phyloP scores from a whole-genome alignment of 352 stramenopile genomes.

The Hyaloperonospora brassicae region DNA sequence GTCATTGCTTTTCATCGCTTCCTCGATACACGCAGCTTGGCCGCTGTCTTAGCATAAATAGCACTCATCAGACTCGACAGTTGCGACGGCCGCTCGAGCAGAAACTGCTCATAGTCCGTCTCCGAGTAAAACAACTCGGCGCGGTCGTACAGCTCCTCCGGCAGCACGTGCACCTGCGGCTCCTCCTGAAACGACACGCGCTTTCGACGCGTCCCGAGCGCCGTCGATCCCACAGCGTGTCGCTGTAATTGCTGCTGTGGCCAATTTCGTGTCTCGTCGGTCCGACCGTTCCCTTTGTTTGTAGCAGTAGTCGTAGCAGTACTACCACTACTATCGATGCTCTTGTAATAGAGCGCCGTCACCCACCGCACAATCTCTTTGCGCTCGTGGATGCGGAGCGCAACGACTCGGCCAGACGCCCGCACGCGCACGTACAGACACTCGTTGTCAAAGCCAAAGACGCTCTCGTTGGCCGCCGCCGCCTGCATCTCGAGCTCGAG shows the following conservation, averaged over 20 bases:
- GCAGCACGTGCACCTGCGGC: conserved; percentile 41
- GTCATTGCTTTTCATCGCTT: conserved; percentile 26
- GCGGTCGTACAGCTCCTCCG: conserved; percentile 36
- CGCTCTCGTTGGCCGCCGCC: conserved; percentile 36
- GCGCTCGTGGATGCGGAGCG: conserved; percentile 48
- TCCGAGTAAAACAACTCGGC: conserved; percentile 50
- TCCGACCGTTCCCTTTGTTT: not conserved
- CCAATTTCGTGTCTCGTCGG: conserved; percentile 1
- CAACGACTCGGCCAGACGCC: conserved; percentile 32
- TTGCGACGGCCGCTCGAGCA: conserved; percentile 37
- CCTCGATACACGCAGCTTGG: conserved; percentile 44
- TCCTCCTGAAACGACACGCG: conserved; percentile 51
- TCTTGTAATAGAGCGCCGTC: conserved; percentile 57
- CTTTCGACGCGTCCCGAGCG: conserved; percentile 22
- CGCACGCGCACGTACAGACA: conserved; percentile 48
- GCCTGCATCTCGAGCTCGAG: conserved; percentile 37
- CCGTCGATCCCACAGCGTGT: conserved; percentile 5
- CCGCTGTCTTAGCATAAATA: conserved; percentile 49
- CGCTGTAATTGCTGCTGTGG: conserved; percentile 9
- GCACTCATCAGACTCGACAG: conserved; percentile 40
- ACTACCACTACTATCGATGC: conserved; percentile 15
- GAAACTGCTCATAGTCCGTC: conserved; percentile 51
- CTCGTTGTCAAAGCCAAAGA: conserved; percentile 53
- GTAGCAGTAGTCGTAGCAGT: too few species aligned
- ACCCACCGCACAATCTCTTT: conserved; percentile 61